These are phyloP conservation scores for Closterium sp. DNA, from an alignment of 139 green algal species.

Conservation along the genomic window DNA sequence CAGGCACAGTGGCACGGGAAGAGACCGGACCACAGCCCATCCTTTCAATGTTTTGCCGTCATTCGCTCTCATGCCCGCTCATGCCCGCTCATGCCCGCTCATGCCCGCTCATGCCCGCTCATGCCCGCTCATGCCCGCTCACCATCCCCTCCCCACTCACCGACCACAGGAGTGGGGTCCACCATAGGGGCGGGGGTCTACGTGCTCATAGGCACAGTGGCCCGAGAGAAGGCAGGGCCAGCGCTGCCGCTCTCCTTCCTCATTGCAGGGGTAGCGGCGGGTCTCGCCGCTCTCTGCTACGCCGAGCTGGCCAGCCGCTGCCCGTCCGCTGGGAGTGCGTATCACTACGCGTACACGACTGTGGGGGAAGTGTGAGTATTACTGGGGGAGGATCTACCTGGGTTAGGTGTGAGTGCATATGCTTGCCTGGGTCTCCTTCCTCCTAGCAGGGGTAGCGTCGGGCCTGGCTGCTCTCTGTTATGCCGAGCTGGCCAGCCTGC, in stretches of 20 bases:
- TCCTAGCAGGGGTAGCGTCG: slow-evolving; percentile 36
- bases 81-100: no score
- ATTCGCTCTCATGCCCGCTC: no score
- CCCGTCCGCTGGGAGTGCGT: slow-evolving; percentile 44
- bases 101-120: no score
- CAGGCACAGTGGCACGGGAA: slow-evolving; percentile 31
- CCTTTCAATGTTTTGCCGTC: background rate
- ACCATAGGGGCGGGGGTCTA: slow-evolving; percentile 40
- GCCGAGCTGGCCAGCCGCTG: slow-evolving; percentile 47
- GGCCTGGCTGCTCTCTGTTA: slow-evolving; percentile 43
- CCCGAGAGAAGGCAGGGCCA: slow-evolving; percentile 22
- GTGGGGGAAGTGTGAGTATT: slow-evolving; percentile 37
- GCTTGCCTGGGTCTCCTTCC: slow-evolving; percentile 15
- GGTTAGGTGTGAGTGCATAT: background rate
- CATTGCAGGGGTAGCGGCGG: slow-evolving; percentile 30
- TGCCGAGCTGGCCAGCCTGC: slow-evolving; percentile 46
- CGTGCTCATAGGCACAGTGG: slow-evolving; percentile 34
- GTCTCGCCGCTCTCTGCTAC: slow-evolving; percentile 43
- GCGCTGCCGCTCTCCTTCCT: slow-evolving; percentile 35
- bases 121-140: no score
- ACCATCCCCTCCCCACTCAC: background rate
- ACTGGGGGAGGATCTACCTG: background rate
- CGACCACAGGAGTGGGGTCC: slow-evolving; percentile 24
- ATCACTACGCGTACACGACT: slow-evolving; percentile 50
- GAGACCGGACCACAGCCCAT: slow-evolving; percentile 7